phyloP scores from a whole-genome alignment of 148 eudicot genomes.

The Spergularia marina region DNA sequence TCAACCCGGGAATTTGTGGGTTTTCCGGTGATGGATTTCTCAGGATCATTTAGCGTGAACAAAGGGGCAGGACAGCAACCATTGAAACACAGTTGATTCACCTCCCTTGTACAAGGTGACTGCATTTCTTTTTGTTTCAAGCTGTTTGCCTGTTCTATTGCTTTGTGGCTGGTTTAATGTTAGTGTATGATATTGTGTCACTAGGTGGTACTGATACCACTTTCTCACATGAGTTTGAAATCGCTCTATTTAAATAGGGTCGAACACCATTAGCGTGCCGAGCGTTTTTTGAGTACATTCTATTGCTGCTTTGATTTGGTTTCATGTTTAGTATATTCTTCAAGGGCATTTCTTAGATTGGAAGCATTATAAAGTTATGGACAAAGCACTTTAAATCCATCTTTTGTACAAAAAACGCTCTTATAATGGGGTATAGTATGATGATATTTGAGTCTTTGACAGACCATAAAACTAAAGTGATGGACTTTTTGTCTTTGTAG shows the following conservation, averaged over 20 bases:
- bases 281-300: neutral
- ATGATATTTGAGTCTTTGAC: slow-evolving; percentile 21
- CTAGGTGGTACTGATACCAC: neutral
- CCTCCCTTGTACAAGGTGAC: slow-evolving; percentile 53
- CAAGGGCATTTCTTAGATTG: slow-evolving; percentile 29
- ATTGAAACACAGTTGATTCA: slow-evolving; percentile 42
- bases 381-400: slow-evolving; percentile 26
- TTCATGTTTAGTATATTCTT: neutral
- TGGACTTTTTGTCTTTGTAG: slow-evolving; percentile 24
- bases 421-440: slow-evolving; percentile 23
- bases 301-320: neutral
- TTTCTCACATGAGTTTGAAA: too few relatives aligned
- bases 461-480: slow-evolving; percentile 16
- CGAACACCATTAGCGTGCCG: too few relatives aligned
- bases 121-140: slow-evolving; percentile 37
- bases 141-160: slow-evolving; percentile 1
- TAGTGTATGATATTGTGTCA: neutral
- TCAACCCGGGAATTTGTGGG: slow-evolving; percentile 48
- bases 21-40: slow-evolving; percentile 23
- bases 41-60: slow-evolving; percentile 33
- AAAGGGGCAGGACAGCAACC: slow-evolving; percentile 58
- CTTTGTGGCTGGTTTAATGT: slow-evolving; percentile 3
- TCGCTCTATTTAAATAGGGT: too few relatives aligned
- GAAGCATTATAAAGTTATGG: slow-evolving; percentile 25
- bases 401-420: slow-evolving; percentile 25